Evolutionary conservation across 2,329 filamentous ascomycete species (phyloP), one percentile per base, ranked within the genome.

Genomic region (Beauveria rudraprayagi): DNA sequence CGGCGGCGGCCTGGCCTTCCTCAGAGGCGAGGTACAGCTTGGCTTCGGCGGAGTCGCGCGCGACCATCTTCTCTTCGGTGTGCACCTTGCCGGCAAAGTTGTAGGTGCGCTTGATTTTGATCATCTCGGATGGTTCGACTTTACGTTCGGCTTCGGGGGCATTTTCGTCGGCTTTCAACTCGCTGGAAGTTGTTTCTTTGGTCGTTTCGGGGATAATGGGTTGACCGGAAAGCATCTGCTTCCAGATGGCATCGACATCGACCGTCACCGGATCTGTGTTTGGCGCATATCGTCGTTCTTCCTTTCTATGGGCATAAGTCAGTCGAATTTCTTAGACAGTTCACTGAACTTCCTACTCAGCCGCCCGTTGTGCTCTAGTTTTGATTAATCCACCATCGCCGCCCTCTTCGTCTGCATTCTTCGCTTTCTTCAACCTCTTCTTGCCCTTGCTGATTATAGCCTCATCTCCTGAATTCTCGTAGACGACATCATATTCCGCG

Each of bases 81-180:
- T 89, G 85, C 14, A 87, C 79, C 67, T 88, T 84, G 34, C 88
- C 89, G 41, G 88, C 89, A 66, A 91, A 91, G 67, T 87, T 88
- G 73, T 90, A 91, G 16, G 83, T 87, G 34, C 87, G 84, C 67
- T 86, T 88, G 63, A 91, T 87, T 63, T 80, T 82, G 66, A 91
- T 78, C 74, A 78, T 79, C 5, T 74, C 70, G 50, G 58, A 28
- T 2, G 73, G 65, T 5, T 70, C 53, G 1, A 72, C 71, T 57
- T 55, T 58, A 50, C 41, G 53, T 59, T 19, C 24, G 56, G 47
- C n/a, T 30, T 61, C 26, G 22, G 64, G 53, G 10, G 40, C 22
- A 26, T 34, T 55, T 26, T 67, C 61, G 19, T 2, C 24, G 2
- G 52, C 46, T 17, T 56, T 46, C 14, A 51, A 37, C 16, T 41